Evolutionary conservation across 2,329 filamentous ascomycete species (phyloP).

Genomic region (Monosporascus sp.): DNA sequence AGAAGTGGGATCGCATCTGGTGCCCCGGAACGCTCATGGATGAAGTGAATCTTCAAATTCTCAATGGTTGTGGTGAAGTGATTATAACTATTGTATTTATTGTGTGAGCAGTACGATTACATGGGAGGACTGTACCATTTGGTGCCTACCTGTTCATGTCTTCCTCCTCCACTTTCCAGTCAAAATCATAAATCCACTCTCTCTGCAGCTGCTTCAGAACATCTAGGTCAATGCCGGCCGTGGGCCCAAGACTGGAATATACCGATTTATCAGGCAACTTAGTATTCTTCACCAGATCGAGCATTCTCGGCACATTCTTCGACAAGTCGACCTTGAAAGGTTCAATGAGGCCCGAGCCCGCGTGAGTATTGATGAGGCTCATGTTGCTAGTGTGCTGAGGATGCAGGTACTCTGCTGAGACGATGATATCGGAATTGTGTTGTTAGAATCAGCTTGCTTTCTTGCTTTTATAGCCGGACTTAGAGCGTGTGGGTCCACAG

Average conservation of each 20-base stretch:
- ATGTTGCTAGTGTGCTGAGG: too few species aligned
- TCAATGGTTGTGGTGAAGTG: conserved; percentile 6
- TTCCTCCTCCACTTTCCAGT: conserved; percentile 6
- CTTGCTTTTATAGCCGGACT: too few species aligned
- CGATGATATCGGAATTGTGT: too few species aligned
- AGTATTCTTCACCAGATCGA: conserved; percentile 2
- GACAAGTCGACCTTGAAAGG: conserved; percentile 5
- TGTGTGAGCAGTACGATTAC: background rate
- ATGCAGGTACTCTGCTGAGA: too few species aligned
- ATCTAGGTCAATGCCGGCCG: conserved; percentile 2
- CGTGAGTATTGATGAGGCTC: too few species aligned
- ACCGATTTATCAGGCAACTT: conserved; percentile 1
- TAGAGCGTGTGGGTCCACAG: too few species aligned
- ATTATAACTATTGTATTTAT: conserved; percentile 2
- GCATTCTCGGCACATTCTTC: conserved; percentile 3
- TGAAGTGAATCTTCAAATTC: conserved; percentile 6
- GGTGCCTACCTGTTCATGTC: conserved; percentile 3
- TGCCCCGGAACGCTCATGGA: conserved; percentile 9
- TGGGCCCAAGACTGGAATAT: background rate
- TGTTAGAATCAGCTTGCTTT: too few species aligned
- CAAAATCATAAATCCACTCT: conserved; percentile 3
- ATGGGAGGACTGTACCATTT: background rate
- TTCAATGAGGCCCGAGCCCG: too few species aligned
- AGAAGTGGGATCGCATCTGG: conserved; percentile 14
- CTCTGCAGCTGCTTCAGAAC: conserved; percentile 1